phyloP scores from a whole-genome alignment of 139 green algal species.

The Picochlorum sp. region DNA sequence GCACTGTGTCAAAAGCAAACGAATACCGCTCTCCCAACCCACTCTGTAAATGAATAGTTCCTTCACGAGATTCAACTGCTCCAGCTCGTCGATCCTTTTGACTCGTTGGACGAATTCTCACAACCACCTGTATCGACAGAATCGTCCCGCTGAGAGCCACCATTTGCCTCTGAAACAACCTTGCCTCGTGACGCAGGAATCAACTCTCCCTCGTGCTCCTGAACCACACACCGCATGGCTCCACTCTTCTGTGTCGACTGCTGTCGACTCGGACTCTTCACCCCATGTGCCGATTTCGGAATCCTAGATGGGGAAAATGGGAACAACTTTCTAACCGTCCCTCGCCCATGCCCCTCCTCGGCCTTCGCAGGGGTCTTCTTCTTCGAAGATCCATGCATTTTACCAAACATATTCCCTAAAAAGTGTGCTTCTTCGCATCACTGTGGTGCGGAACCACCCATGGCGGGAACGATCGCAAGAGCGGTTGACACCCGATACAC shows the following conservation, averaged over 20 bases:
- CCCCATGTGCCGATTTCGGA: neutral
- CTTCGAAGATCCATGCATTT: no score
- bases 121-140: slow-evolving; percentile 36
- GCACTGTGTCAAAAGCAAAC: slow-evolving; percentile 77
- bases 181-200: neutral
- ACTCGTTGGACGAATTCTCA: slow-evolving; percentile 32
- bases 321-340: no score
- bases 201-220: neutral
- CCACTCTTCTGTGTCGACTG: no score
- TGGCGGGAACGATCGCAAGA: no score
- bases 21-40: slow-evolving; percentile 76
- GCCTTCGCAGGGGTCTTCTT: no score
- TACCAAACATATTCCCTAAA: no score
- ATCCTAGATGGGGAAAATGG: no score
- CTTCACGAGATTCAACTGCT: slow-evolving; percentile 30
- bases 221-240: neutral
- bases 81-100: slow-evolving; percentile 24
- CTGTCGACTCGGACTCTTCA: neutral
- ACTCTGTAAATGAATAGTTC: slow-evolving; percentile 46
- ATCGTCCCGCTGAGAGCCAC: neutral
- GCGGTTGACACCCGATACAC: no score
- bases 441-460: no score
- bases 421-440: no score
- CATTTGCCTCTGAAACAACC: neutral
- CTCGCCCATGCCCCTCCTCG: no score